Percentiles rank a stretch among this genome's conserved stretches.
Evolutionary conservation across 768 basidiomycete genomes (phyloP).

Genomic region (Pleurotus tuoliensis): DNA sequence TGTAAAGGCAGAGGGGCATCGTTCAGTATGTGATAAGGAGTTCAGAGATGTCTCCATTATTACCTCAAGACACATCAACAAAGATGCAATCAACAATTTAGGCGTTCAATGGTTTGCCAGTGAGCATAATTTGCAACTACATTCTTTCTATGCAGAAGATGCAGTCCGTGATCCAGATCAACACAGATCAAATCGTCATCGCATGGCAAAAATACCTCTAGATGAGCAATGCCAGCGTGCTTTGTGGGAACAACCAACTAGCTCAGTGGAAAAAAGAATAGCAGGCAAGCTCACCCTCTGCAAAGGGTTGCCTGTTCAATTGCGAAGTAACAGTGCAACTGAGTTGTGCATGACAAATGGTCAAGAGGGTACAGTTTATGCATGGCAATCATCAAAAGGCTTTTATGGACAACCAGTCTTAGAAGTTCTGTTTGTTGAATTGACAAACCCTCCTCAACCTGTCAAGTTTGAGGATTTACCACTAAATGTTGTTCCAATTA

Average conservation of each 20-base stretch:
- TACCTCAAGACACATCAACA: conserved; percentile 29
- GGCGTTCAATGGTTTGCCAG: conserved; percentile 27
- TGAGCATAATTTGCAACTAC: conserved; percentile 22
- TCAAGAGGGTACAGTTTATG: conserved; percentile 21
- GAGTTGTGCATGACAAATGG: conserved; percentile 28
- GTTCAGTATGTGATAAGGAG: conserved; percentile 10
- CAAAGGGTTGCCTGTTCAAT: conserved; percentile 25
- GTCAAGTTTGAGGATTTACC: conserved; percentile 10
- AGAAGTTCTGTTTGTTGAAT: conserved; percentile 16
- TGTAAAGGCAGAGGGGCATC: neutral
- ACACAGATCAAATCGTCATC: neutral
- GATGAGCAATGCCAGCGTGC: conserved; percentile 9
- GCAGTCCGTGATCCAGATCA: neutral
- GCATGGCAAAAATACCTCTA: neutral
- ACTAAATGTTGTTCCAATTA: conserved; percentile 15
- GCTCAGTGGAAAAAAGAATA: conserved; percentile 19
- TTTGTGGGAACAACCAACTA: conserved; percentile 20
- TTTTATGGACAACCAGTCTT: conserved; percentile 12
- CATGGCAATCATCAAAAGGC: conserved; percentile 18
- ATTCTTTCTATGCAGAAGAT: conserved; percentile 24
- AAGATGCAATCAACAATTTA: conserved; percentile 32
- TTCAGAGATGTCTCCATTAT: conserved; percentile 36
- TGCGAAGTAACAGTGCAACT: conserved; percentile 23
- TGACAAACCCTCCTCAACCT: conserved; percentile 10
- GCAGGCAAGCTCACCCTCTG: conserved; percentile 26